phyloP scores from a whole-genome alignment of 257 asterid species.

The Coffea canephora region DNA sequence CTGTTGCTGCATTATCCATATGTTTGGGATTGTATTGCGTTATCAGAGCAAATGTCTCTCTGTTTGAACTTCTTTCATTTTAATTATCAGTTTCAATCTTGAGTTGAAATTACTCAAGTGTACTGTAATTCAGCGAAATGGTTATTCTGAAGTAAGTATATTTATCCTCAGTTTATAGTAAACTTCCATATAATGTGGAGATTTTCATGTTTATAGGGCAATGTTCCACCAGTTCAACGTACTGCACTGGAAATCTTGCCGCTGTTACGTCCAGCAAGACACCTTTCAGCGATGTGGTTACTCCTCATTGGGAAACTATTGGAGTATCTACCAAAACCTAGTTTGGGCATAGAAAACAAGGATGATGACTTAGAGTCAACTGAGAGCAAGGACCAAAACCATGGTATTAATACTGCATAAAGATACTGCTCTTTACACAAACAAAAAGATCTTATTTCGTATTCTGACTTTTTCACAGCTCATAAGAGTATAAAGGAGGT shows the following conservation, averaged over 20 bases:
- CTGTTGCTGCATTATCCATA: not conserved
- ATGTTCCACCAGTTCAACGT: slow-evolving; percentile 82
- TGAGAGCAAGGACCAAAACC: slow-evolving; percentile 31
- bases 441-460: not conserved
- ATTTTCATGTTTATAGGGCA: slow-evolving; percentile 48
- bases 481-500: slow-evolving; percentile 24
- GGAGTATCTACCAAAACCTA: slow-evolving; percentile 76
- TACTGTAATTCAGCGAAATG: not conserved
- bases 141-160: not conserved
- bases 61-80: not conserved
- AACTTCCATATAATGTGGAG: not conserved
- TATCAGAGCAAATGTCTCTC: not conserved
- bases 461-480: slow-evolving; percentile 18
- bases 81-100: not conserved
- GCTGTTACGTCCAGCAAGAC: slow-evolving; percentile 62
- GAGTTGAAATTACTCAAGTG: not conserved
- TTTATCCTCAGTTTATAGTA: not conserved
- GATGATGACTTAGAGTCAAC: slow-evolving; percentile 38
- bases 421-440: slow-evolving; percentile 1
- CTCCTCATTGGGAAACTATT: slow-evolving; percentile 57
- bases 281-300: slow-evolving; percentile 84
- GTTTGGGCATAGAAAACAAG: slow-evolving; percentile 46
- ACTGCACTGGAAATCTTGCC: slow-evolving; percentile 77
- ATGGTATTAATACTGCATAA: slow-evolving; percentile 24
- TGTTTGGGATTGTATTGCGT: not conserved